These are phyloP conservation scores for Mortierella sp. DNA, from an alignment of 371 early-diverging fungal species.

Conservation along the genomic window DNA sequence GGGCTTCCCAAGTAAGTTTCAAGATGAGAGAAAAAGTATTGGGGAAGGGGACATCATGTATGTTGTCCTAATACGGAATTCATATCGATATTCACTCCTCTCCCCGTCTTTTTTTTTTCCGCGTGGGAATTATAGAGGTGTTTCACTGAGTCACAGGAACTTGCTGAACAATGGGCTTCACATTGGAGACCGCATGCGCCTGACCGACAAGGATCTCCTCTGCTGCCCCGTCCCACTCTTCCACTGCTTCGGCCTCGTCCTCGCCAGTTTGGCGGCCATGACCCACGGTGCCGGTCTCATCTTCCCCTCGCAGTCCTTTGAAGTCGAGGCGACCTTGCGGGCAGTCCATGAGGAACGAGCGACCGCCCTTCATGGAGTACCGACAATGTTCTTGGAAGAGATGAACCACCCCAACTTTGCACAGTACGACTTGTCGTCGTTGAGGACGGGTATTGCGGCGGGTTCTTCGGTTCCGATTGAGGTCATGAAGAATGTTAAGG, in stretches of 20 bases:
- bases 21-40: background rate
- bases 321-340: conserved; percentile 65
- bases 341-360: conserved; percentile 62
- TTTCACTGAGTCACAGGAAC: conserved; percentile 71
- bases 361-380: conserved; percentile 62
- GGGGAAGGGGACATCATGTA: background rate
- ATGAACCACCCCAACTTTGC: conserved; percentile 59
- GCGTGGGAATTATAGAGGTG: conserved; percentile 53
- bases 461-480: conserved; percentile 61
- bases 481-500: conserved; percentile 60
- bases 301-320: conserved; percentile 59
- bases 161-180: conserved; percentile 66
- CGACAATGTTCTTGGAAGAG: conserved; percentile 62
- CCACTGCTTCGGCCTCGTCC: conserved; percentile 63
- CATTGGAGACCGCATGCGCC: conserved; percentile 66
- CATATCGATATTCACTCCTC: conserved; percentile 5
- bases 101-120: conserved; percentile 1
- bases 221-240: conserved; percentile 66
- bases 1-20: conserved; percentile 69
- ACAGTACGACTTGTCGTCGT: conserved; percentile 48
- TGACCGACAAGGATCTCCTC: conserved; percentile 65
- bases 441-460: conserved; percentile 64
- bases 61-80: conserved; percentile 4
- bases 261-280: conserved; percentile 66
- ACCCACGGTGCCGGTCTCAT: conserved; percentile 62